Conservation (phyloP, 2,329 filamentous ascomycete genomes). For the Raffaelea deltoideospora region DNA sequence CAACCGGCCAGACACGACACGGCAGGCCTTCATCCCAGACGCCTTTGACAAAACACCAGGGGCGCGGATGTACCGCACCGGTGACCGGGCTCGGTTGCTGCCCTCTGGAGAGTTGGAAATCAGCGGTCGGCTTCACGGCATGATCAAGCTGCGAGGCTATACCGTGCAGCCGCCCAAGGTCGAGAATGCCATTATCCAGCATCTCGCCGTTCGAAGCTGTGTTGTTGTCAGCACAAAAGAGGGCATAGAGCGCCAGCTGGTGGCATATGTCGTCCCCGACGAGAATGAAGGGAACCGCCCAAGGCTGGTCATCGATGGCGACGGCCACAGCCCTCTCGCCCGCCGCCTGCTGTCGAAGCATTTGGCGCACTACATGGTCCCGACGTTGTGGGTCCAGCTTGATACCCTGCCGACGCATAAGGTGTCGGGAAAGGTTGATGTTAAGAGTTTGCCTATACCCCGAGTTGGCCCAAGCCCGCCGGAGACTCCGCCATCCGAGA, state of each 20-base stretch:
- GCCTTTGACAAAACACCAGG: slow-evolving; percentile 41
- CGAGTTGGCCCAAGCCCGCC: slow-evolving; percentile 23
- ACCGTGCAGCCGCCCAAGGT: slow-evolving; percentile 66
- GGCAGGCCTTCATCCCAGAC: slow-evolving; percentile 53
- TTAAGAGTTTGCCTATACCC: slow-evolving; percentile 55
- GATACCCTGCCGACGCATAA: slow-evolving; percentile 57
- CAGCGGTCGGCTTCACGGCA: slow-evolving; percentile 58
- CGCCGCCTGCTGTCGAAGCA: slow-evolving; percentile 48
- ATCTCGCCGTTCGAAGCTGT: slow-evolving; percentile 56
- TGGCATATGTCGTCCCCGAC: slow-evolving; percentile 63
- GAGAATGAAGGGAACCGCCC: slow-evolving; percentile 45
- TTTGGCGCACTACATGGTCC: slow-evolving; percentile 74
- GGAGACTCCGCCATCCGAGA: slow-evolving; percentile 20
- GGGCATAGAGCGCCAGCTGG: slow-evolving; percentile 57
- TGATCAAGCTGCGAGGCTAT: slow-evolving; percentile 71
- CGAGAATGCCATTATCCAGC: slow-evolving; percentile 54
- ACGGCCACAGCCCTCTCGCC: slow-evolving; percentile 55
- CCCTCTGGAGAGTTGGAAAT: slow-evolving; percentile 58
- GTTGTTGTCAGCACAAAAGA: slow-evolving; percentile 62
- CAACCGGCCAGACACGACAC: slow-evolving; percentile 64
- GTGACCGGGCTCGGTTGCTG: slow-evolving; percentile 53
- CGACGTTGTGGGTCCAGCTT: slow-evolving; percentile 60
- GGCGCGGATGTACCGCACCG: slow-evolving; percentile 60
- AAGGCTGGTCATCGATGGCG: slow-evolving; percentile 49
- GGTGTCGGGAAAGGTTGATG: slow-evolving; percentile 66